Conservation (phyloP, 495 filamentous ascomycete genomes). For the Penicillium malachiteum region DNA sequence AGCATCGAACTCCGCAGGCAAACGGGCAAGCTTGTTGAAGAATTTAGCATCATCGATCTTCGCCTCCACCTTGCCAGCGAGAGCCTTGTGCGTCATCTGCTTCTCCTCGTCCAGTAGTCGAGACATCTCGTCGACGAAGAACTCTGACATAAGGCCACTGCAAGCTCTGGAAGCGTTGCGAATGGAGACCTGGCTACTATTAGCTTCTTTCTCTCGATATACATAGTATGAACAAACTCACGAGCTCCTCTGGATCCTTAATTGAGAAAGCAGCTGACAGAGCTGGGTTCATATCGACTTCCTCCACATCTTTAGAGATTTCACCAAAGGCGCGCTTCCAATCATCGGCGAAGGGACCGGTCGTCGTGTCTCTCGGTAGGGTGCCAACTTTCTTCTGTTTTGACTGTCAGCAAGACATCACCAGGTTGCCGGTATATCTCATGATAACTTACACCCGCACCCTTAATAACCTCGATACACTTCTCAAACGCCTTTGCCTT, state of each 20-base stretch:
- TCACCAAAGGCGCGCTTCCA: conserved; percentile 82
- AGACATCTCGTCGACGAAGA: conserved; percentile 97
- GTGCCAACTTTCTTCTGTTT: conserved; percentile 82
- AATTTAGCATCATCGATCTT: conserved; percentile 94
- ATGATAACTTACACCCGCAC: conserved; percentile 67
- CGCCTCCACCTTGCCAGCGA: conserved; percentile 78
- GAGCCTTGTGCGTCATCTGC: conserved; percentile 84
- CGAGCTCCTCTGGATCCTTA: conserved; percentile 92
- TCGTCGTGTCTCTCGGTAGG: conserved; percentile 76
- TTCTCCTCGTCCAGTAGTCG: conserved; percentile 91
- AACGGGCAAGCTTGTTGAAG: conserved; percentile 78
- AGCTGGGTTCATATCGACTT: conserved; percentile 80
- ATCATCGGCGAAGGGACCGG: conserved; percentile 90
- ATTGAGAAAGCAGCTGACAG: conserved; percentile 86
- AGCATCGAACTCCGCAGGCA: conserved; percentile 85
- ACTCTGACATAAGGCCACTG: conserved; percentile 86
- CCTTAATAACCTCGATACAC: conserved; percentile 80
- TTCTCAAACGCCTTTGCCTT: conserved; percentile 85
- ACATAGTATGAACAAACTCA: conserved; percentile 29
- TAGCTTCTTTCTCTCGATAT: conserved; percentile 5
- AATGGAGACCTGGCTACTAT: conserved; percentile 65
- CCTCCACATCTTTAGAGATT: conserved; percentile 78
- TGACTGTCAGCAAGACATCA: background rate
- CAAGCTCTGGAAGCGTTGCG: conserved; percentile 90
- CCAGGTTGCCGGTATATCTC: background rate